phyloP scores from a whole-genome alignment of 345 rosid genomes.

The Triadica sebifera region DNA sequence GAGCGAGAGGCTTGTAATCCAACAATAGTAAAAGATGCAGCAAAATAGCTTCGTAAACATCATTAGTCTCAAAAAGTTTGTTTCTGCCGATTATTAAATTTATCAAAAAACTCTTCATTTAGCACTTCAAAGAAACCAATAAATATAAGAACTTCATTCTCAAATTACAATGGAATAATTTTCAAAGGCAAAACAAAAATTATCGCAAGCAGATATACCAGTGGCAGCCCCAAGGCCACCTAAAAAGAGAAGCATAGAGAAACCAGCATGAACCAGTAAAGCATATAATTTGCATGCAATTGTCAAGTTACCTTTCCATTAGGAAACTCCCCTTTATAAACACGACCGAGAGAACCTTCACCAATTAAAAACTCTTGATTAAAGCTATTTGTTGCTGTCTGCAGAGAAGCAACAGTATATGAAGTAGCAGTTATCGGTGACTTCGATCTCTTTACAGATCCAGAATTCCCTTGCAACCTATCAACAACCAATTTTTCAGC shows the following conservation, averaged over 20 bases:
- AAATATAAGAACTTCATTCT: not conserved
- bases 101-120: not conserved
- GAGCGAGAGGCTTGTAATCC: not conserved
- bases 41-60: not conserved
- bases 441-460: slow-evolving; percentile 63
- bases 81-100: not conserved
- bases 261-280: not conserved
- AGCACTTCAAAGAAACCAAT: not conserved
- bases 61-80: no score
- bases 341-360: slow-evolving; percentile 99
- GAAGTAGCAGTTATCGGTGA: slow-evolving; percentile 79
- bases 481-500: slow-evolving; percentile 67
- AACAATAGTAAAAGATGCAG: not conserved
- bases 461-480: slow-evolving; percentile 53
- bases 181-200: slow-evolving; percentile 5
- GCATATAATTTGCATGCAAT: not conserved
- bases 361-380: slow-evolving; percentile 88
- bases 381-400: slow-evolving; percentile 87
- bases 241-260: not conserved
- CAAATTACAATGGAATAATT: not conserved
- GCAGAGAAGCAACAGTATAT: slow-evolving; percentile 82
- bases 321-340: slow-evolving; percentile 83
- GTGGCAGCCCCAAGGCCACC: not conserved
- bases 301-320: slow-evolving; percentile 67
- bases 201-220: no score